Conservation (phyloP, 306 rosid species). For the Hippophae tibetana region DNA sequence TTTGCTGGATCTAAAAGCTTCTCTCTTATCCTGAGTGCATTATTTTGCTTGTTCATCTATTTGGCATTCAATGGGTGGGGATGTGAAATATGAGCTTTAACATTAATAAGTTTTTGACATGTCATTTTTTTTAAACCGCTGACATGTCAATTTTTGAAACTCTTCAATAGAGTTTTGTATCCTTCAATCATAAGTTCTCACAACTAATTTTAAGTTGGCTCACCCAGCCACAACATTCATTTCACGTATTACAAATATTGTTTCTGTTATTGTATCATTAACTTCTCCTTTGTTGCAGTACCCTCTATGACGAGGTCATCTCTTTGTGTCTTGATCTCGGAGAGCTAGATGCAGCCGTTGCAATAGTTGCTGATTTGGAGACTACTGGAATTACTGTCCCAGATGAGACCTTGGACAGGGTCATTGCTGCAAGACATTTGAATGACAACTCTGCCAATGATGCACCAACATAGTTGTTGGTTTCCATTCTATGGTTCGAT, state of each 20-base stretch:
- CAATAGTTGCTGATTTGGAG: constrained; percentile 84
- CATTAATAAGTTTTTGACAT: too few relatives aligned
- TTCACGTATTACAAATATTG: not conserved
- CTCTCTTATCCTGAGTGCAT: not conserved
- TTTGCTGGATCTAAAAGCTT: constrained; percentile 4
- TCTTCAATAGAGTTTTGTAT: too few relatives aligned
- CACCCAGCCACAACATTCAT: not conserved
- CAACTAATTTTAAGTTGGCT: too few relatives aligned
- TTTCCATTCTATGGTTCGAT: not conserved
- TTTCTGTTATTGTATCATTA: constrained; percentile 9
- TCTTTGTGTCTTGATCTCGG: constrained; percentile 70
- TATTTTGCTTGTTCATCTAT: too few relatives aligned
- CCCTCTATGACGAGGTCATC: constrained; percentile 73
- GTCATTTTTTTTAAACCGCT: too few relatives aligned
- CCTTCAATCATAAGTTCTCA: too few relatives aligned
- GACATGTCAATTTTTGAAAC: too few relatives aligned
- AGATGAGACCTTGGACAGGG: constrained; percentile 73
- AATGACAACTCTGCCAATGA: constrained; percentile 17
- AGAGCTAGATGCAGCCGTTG: constrained; percentile 93
- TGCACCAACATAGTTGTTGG: constrained; percentile 5
- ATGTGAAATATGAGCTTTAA: too few relatives aligned
- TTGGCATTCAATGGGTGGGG: too few relatives aligned
- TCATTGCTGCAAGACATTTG: constrained; percentile 55
- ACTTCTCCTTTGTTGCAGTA: constrained; percentile 37
- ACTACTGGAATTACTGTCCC: constrained; percentile 69